Base-by-base conservation (phyloP, 371 early-diverging fungal species). In the Batrachochytrium dendrobatidis region DNA sequence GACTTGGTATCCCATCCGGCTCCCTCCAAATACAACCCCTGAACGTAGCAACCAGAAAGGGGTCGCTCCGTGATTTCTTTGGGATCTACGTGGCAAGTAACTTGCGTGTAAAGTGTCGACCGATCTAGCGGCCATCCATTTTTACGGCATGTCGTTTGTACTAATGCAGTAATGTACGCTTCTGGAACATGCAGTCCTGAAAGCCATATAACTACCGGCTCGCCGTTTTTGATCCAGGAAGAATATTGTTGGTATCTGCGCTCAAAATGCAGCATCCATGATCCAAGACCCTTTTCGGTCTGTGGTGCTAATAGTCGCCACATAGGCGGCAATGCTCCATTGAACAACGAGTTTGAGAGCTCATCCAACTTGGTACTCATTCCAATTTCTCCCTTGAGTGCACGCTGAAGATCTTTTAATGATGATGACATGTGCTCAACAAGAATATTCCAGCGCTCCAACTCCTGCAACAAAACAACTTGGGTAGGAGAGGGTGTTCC, bases 351-450 rank as follows among this genome's bases (percentile, higher is more conserved):
- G 43, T 67, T 76, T 18, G 80, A 71, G 17, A 82, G 62, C 55
- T 81, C 79, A 59, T 82, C 83, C 0, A 82, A 63, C 55, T 76
- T 76, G 17, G 77, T 75, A 15, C 65, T 66, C 81, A 82, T 81
- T 22, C 81, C 80, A 45, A 82, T 81, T 58, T 82, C 81, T 28
- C 83, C 83, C 62, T 78, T 80, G 34, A 82, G 58, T 25, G 81
- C 83, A n/a, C 72, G 49, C 39, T 65, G 50, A 49, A 82, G 60
- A 56, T 82, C 81, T 34, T 63, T 61, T 10, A 82, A 65, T 4
- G 79, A 75, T 7, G 54, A 25, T 1, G 61, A 22, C 80, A 82
- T 82, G 15, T 67, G 35, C 1, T 76, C 80, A 10, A 80, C 80
- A 10, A 82, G 66, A 17, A 59, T 64, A 59, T 81, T 82, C 79